A percentile compares a stretch with the other conserved stretches of the same genome.
phyloP scores from a whole-genome alignment of 1,139 yeast genomes.

The Magnusiomyces paraingens region DNA sequence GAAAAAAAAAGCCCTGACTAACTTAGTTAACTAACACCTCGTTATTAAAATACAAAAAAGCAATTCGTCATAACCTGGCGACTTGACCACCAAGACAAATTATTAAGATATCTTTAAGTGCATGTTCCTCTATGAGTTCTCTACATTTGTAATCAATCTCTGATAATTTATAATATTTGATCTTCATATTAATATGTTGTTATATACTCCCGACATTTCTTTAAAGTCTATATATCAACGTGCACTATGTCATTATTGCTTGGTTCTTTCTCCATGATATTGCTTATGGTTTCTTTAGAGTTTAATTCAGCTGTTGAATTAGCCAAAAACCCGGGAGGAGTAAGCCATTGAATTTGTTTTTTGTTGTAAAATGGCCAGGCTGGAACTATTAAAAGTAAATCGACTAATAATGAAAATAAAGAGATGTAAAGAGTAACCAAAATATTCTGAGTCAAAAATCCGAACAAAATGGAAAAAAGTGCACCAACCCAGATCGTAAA shows the following conservation, averaged over 20 bases:
- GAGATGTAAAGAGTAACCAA: constrained; percentile 10
- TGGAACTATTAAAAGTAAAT: constrained; percentile 11
- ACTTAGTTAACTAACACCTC: too few relatives aligned
- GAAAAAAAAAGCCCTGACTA: too few relatives aligned
- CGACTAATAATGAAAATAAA: neutral
- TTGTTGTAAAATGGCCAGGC: constrained; percentile 14
- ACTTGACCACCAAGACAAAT: too few relatives aligned
- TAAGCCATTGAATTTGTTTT: constrained; percentile 12
- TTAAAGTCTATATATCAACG: too few relatives aligned
- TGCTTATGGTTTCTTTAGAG: neutral
- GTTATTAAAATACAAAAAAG: too few relatives aligned
- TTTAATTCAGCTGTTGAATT: neutral
- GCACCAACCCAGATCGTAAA: constrained; percentile 11
- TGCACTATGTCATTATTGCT: neutral
- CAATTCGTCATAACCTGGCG: too few relatives aligned
- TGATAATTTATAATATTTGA: too few relatives aligned
- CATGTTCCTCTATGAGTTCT: too few relatives aligned
- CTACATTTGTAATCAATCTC: too few relatives aligned
- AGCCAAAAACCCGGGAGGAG: neutral
- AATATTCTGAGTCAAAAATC: constrained; percentile 14
- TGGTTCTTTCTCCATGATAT: neutral
- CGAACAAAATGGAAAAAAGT: constrained; percentile 10
- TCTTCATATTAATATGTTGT: too few relatives aligned
- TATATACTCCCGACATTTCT: too few relatives aligned
- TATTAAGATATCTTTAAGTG: too few relatives aligned